Conservation (phyloP, 139 green algal species). For the Raphidocelis subcapitata region DNA sequence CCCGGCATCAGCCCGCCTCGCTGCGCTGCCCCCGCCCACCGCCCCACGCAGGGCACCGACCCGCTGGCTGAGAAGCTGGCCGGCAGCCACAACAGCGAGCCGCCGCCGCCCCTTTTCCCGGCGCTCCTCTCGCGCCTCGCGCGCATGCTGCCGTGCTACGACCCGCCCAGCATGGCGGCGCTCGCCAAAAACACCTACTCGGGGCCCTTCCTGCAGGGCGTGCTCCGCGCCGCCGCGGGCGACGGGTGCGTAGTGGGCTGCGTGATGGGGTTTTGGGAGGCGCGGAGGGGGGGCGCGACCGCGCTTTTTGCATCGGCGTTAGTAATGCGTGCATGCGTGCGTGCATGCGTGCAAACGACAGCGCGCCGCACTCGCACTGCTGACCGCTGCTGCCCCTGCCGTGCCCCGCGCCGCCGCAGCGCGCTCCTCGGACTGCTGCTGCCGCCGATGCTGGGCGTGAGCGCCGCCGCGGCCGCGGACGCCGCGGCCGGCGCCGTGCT, state of each 20-base stretch:
- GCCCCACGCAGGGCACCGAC: too few species aligned
- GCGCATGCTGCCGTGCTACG: conserved; percentile 37
- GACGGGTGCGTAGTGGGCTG: conserved; percentile 25
- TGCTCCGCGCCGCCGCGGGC: conserved; percentile 43
- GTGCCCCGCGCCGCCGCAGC: conserved; percentile 6
- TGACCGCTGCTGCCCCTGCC: too few species aligned
- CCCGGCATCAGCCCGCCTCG: too few species aligned
- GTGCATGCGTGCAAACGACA: too few species aligned
- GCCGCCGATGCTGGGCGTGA: conserved; percentile 51
- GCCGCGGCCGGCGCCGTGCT: conserved; percentile 20
- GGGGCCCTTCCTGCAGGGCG: conserved; percentile 64
- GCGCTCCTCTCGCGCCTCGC: conserved; percentile 24
- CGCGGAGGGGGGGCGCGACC: too few species aligned
- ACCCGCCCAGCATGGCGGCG: conserved; percentile 27
- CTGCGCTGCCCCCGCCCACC: too few species aligned
- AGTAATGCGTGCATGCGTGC: too few species aligned
- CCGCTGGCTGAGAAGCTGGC: conserved; percentile 13
- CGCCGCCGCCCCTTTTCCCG: conserved; percentile 5
- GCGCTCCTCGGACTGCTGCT: conserved; percentile 39
- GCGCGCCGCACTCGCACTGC: too few species aligned
- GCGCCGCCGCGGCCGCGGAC: conserved; percentile 28
- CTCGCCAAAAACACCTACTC: conserved; percentile 52
- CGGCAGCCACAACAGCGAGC: not conserved
- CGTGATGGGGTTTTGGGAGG: not conserved
- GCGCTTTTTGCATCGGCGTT: too few species aligned